phyloP scores from a whole-genome alignment of 345 rosid species.

The Eutrema japonicum region DNA sequence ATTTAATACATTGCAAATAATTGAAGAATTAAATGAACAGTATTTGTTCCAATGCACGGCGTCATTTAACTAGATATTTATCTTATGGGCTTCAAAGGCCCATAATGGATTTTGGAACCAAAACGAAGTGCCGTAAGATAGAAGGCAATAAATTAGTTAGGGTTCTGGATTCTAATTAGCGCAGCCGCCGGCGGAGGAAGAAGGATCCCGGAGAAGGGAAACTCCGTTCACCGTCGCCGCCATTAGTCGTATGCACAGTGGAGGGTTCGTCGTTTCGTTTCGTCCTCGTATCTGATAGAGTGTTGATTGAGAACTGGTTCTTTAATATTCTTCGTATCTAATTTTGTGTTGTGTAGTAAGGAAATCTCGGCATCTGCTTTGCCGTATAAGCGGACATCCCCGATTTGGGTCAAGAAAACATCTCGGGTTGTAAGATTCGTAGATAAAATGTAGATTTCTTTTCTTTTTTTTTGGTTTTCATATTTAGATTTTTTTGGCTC shows the following conservation, averaged over 20 bases:
- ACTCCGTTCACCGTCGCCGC: conserved; percentile 5
- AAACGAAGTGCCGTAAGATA: not conserved
- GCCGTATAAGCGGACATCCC: conserved; percentile 60
- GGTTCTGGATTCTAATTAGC: not conserved
- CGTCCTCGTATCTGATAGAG: not conserved
- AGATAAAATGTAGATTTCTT: too few species aligned
- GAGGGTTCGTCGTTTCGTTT: conserved; percentile 42
- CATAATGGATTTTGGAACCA: not conserved
- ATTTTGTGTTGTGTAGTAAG: conserved; percentile 44
- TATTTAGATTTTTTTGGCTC: too few species aligned
- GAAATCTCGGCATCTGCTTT: conserved; percentile 68
- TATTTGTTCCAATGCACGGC: not conserved
- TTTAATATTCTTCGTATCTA: conserved; percentile 1
- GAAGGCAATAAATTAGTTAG: not conserved
- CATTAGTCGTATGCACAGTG: conserved; percentile 71
- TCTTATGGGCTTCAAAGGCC: not conserved
- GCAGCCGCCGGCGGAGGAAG: conserved; percentile 27
- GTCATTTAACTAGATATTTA: not conserved
- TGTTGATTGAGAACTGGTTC: not conserved
- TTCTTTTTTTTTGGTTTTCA: too few species aligned
- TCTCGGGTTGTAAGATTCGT: not conserved
- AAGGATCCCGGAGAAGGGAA: conserved; percentile 11
- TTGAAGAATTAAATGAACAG: too few species aligned
- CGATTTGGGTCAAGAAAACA: conserved; percentile 7
- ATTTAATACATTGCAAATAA: too few species aligned